Evolutionary conservation across 1,284 basidiomycete species (phyloP).

Genomic region (Coriolopsis trogii): DNA sequence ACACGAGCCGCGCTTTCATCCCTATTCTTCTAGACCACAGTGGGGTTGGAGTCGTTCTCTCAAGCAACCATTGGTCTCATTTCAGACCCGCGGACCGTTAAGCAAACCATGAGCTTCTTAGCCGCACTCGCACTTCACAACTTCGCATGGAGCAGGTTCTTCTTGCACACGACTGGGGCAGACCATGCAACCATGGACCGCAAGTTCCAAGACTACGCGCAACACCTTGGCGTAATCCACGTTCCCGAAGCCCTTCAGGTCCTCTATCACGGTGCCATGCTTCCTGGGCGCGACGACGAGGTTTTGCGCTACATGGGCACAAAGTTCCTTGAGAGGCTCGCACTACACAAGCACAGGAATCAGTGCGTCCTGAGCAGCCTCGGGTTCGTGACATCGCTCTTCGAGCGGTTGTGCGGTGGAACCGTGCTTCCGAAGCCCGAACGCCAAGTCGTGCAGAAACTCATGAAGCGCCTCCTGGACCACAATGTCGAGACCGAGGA

Average conservation of each 20-base stretch:
- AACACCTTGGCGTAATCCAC: constrained; percentile 48
- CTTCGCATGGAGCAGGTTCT: constrained; percentile 57
- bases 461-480: constrained; percentile 66
- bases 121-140: constrained; percentile 65
- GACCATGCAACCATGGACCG: constrained; percentile 34
- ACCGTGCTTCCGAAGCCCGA: constrained; percentile 44
- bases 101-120: constrained; percentile 62
- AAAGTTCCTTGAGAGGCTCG: constrained; percentile 65
- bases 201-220: constrained; percentile 45
- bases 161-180: constrained; percentile 42
- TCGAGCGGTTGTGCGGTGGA: constrained; percentile 39
- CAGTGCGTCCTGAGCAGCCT: constrained; percentile 63
- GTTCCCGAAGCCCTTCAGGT: constrained; percentile 59
- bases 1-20: not conserved
- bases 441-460: constrained; percentile 57
- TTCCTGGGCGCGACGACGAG: constrained; percentile 23
- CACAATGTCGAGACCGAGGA: constrained; percentile 69
- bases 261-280: constrained; percentile 51
- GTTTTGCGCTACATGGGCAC: constrained; percentile 51
- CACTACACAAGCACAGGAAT: constrained; percentile 64
- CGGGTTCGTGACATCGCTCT: constrained; percentile 55
- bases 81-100: constrained; percentile 46
- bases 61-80: constrained; percentile 57
- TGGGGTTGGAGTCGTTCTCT: constrained; percentile 65
- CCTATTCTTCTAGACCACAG: constrained; percentile 48